Conservation (phyloP, 2,329 filamentous ascomycete genomes). For the Cytospora leucostoma region DNA sequence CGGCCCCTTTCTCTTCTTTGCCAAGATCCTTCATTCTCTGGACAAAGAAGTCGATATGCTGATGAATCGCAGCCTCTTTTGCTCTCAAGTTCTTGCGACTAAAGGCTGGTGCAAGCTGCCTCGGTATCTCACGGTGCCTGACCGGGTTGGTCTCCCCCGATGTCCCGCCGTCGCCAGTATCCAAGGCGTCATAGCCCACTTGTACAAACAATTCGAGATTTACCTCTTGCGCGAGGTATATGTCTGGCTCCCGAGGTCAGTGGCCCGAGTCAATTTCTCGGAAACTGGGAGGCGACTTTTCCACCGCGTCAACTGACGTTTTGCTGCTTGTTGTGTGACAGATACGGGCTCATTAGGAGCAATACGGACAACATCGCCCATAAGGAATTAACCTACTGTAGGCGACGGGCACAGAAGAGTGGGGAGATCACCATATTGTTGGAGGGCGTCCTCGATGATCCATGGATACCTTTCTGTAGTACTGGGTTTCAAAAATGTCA, state of each 20-base stretch:
- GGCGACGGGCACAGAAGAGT: no score
- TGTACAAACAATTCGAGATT: conserved; percentile 24
- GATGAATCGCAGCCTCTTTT: conserved; percentile 19
- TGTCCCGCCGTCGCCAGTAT: conserved; percentile 11
- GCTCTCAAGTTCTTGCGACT: conserved; percentile 20
- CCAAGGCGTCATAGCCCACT: conserved; percentile 11
- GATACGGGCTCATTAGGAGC: conserved; percentile 24
- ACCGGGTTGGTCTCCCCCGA: conserved; percentile 20
- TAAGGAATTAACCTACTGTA: accelerated
- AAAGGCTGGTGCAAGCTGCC: conserved; percentile 24
- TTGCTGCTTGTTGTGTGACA: conserved; percentile 14
- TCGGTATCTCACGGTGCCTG: conserved; percentile 20
- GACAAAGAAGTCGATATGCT: conserved; percentile 24
- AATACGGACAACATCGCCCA: conserved; percentile 24
- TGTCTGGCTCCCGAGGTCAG: not conserved
- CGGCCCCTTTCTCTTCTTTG: not conserved
- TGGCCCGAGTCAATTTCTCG: no score
- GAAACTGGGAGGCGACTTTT: no score
- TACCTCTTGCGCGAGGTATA: conserved; percentile 10
- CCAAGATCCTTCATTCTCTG: conserved; percentile 17
- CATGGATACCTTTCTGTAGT: conserved; percentile 21
- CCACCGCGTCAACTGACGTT: not conserved
- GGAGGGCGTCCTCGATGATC: not conserved
- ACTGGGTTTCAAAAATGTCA: not conserved
- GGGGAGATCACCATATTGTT: conserved; percentile 16